A percentile compares a stretch with the other conserved stretches of the same genome.
These are phyloP conservation scores for Microcyclospora pomicola DNA, from an alignment of 2,329 filamentous ascomycete genomes.

Conservation along the genomic window DNA sequence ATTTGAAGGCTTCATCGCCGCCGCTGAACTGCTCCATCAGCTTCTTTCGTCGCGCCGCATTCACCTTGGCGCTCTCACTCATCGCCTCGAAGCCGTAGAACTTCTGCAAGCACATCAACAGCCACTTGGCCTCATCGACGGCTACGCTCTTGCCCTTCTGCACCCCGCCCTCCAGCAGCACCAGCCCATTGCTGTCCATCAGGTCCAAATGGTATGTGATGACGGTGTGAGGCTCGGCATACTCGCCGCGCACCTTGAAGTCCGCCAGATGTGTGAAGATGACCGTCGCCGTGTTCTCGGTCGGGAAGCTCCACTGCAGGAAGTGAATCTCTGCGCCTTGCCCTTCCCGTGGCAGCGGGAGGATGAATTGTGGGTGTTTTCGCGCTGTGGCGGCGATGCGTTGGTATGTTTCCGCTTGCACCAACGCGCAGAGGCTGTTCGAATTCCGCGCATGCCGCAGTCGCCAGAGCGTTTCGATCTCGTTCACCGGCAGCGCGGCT, in stretches of 20 bases:
- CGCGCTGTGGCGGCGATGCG: constrained; percentile 59
- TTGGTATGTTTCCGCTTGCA: constrained; percentile 60
- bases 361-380: constrained; percentile 72
- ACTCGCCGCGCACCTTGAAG: constrained; percentile 83
- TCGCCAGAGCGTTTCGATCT: constrained; percentile 82
- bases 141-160: constrained; percentile 62
- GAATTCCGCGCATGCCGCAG: constrained; percentile 64
- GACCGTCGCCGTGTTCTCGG: constrained; percentile 43
- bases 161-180: constrained; percentile 75
- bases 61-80: constrained; percentile 48
- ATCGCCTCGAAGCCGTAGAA: constrained; percentile 62
- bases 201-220: constrained; percentile 84
- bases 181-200: constrained; percentile 56
- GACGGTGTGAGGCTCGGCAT: constrained; percentile 81
- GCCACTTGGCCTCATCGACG: constrained; percentile 71
- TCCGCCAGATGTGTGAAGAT: constrained; percentile 91
- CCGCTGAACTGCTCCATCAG: constrained; percentile 69
- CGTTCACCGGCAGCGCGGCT: constrained; percentile 56
- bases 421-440: constrained; percentile 67
- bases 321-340: constrained; percentile 86
- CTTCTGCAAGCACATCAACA: constrained; percentile 84
- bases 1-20: constrained; percentile 65
- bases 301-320: constrained; percentile 88
- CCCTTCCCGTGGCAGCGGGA: constrained; percentile 59
- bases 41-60: constrained; percentile 55